Base-by-base conservation (phyloP, 441 rosid species). In the Populus hybrid region DNA sequence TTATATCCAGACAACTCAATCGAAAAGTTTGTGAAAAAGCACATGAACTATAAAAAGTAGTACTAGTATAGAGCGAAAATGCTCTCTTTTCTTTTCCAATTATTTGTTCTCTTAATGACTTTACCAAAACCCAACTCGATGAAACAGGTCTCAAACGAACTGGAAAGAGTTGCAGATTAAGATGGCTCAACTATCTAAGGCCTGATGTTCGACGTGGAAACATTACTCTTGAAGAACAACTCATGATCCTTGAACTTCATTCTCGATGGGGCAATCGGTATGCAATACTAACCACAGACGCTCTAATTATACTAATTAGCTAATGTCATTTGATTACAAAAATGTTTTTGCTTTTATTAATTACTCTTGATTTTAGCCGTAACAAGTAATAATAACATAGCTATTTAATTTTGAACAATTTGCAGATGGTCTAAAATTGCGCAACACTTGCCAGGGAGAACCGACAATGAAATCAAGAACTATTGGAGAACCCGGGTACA, bases 201-300 rank as follows among this genome's bases (percentile, higher is more conserved):
- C 99, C 98, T 1, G 97, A 94, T 70, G 99, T 96, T 79, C 94
- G 98, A 79, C 98, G 97, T 69, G 99, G 98, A 71, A 94, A 94
- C 76, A 95, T 95, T 59, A 89, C 97, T 9, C 97, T 95, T 1
- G 94, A 95, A 84, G 99, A 96, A 80, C 99, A 96, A 42, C 95
- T 96, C 28, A 34, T 94, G 86, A 96, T 96, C 63, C 99, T 96
- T 7, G 95, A 96, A 11, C 99, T 96, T 81, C 99, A 96, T 84
- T 91, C 95, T 73, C 94, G 91, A 11, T 96, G 97, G 98, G 99
- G 99, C 59, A 96, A 96, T 71, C 79, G 97, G 99, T 93, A 83
- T n/a, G 19, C 73, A 21, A 8, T 68, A 18, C 40, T 30, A 7
- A 18, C 34, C 34, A 59, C 6, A 7, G 1, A 63, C 6, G 12